phyloP scores from a whole-genome alignment of 495 filamentous ascomycete species.

The Neurospora sublineolata region DNA sequence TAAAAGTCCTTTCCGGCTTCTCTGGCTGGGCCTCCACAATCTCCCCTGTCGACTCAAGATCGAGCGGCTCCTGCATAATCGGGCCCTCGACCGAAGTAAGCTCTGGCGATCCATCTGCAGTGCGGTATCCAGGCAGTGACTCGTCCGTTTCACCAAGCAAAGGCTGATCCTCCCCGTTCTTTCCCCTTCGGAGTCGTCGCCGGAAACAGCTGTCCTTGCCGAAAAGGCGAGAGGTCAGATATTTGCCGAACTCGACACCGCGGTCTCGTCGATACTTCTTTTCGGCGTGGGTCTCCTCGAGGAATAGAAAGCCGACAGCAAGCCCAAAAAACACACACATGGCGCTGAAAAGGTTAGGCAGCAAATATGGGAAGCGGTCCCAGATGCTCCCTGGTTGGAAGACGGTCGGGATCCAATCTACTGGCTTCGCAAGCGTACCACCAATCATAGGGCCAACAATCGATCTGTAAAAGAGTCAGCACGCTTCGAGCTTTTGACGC shows the following conservation, averaged over 20 bases:
- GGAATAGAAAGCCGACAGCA: conserved; percentile 71
- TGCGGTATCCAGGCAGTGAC: conserved; percentile 51
- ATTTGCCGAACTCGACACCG: conserved; percentile 66
- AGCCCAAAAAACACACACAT: conserved; percentile 66
- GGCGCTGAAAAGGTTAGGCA: conserved; percentile 89
- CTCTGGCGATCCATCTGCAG: conserved; percentile 40
- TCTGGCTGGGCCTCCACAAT: background rate
- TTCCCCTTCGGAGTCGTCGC: conserved; percentile 8
- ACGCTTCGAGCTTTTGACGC: background rate
- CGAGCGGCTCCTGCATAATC: background rate
- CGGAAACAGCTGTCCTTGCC: conserved; percentile 1
- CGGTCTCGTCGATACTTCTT: conserved; percentile 65
- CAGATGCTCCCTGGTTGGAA: conserved; percentile 68
- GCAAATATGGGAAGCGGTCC: conserved; percentile 77
- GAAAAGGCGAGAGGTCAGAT: conserved; percentile 47
- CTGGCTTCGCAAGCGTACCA: conserved; percentile 78
- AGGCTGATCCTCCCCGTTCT: conserved; percentile 39
- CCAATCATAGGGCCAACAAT: conserved; percentile 88
- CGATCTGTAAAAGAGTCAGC: conserved; percentile 28
- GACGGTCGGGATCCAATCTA: conserved; percentile 62
- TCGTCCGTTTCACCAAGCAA: conserved; percentile 43
- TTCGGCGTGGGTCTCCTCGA: conserved; percentile 89
- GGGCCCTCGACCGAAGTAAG: conserved; percentile 4
- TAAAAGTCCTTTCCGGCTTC: conserved; percentile 45
- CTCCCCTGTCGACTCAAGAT: conserved; percentile 8